Evolutionary conservation across 2,329 filamentous ascomycete genomes (phyloP).

Genomic region (Fusarium denticulatum): DNA sequence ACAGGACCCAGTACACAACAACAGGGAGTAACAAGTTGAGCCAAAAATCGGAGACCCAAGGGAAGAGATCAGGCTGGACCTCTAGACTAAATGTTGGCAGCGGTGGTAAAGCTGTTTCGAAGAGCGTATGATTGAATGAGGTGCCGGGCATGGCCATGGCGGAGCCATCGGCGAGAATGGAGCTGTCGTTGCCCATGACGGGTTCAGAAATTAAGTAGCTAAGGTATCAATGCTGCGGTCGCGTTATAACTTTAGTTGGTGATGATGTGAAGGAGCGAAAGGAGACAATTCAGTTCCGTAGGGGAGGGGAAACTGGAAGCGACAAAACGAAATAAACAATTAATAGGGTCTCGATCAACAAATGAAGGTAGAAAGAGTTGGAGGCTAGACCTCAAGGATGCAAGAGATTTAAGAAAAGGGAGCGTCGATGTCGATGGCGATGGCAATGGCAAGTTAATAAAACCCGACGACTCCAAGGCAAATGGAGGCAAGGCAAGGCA

Average conservation of each 20-base stretch:
- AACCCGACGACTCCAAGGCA: slow-evolving; percentile 1
- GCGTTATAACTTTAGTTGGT: slow-evolving; percentile 9
- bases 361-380: slow-evolving; percentile 26
- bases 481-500: neutral
- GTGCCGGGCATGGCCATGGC: slow-evolving; percentile 50
- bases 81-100: slow-evolving; percentile 83
- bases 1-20: slow-evolving; percentile 87
- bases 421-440: slow-evolving; percentile 24
- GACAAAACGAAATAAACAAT: slow-evolving; percentile 21
- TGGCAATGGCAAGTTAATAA: slow-evolving; percentile 35
- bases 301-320: neutral
- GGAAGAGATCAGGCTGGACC: slow-evolving; percentile 75
- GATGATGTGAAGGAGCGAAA: slow-evolving; percentile 7
- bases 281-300: slow-evolving; percentile 1
- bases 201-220: slow-evolving; percentile 12
- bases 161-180: slow-evolving; percentile 45
- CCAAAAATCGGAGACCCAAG: slow-evolving; percentile 83
- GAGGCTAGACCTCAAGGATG: slow-evolving; percentile 18
- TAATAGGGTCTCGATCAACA: slow-evolving; percentile 15
- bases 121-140: slow-evolving; percentile 61
- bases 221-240: slow-evolving; percentile 19
- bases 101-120: slow-evolving; percentile 74
- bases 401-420: slow-evolving; percentile 31
- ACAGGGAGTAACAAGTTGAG: slow-evolving; percentile 81
- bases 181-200: slow-evolving; percentile 54